Percentiles rank a stretch among this genome's conserved stretches.
phyloP scores from a whole-genome alignment of 176 grass and related monocot species.

The Luzula sylvatica region DNA sequence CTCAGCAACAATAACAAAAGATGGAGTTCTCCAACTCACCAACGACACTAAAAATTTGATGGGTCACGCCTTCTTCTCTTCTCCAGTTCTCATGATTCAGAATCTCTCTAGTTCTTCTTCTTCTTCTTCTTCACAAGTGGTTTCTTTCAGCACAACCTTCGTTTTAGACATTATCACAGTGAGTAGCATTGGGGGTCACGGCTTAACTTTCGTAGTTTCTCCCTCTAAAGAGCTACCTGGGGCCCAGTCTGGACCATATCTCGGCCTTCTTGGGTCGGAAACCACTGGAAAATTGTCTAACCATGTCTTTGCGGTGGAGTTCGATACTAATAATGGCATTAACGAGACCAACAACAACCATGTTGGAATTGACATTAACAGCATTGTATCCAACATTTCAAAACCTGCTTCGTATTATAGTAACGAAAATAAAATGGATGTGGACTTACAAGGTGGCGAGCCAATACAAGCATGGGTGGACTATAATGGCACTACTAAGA shows the following conservation, averaged over 20 bases:
- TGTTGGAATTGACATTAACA: slow-evolving; percentile 31
- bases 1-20: slow-evolving; percentile 12
- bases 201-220: slow-evolving; percentile 25
- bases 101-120: not conserved
- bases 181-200: slow-evolving; percentile 16
- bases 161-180: slow-evolving; percentile 27
- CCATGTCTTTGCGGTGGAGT: slow-evolving; percentile 37
- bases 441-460: not conserved
- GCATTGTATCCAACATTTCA: slow-evolving; percentile 20
- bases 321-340: slow-evolving; percentile 21
- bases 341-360: slow-evolving; percentile 20
- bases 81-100: slow-evolving; percentile 11
- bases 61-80: slow-evolving; percentile 32
- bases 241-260: slow-evolving; percentile 10
- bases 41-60: slow-evolving; percentile 3
- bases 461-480: slow-evolving; percentile 37
- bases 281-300: slow-evolving; percentile 24
- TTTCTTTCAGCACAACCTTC: slow-evolving; percentile 35
- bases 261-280: slow-evolving; percentile 15
- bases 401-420: slow-evolving; percentile 18
- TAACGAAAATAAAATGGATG: not conserved
- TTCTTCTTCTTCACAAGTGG: not conserved
- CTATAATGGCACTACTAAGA: slow-evolving; percentile 10
- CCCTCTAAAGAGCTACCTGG: slow-evolving; percentile 14
- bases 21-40: slow-evolving; percentile 32